Evolutionary conservation across 768 basidiomycete genomes (phyloP).

Genomic region (Xerocomellus chrysenteron): DNA sequence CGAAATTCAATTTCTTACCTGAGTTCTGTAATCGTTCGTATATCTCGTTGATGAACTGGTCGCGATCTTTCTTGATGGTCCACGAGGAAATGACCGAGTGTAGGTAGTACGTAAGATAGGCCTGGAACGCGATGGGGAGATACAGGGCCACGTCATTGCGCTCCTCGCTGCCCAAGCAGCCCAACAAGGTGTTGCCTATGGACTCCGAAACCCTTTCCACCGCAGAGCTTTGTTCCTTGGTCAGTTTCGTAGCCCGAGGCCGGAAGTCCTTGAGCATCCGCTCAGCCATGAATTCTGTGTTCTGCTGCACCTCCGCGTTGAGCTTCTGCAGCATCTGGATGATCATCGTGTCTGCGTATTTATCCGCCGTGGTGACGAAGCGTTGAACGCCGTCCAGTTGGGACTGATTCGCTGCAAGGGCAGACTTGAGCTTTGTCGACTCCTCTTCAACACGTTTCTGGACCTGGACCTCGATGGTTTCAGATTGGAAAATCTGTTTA

Average conservation of each 20-base stretch:
- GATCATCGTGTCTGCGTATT: slow-evolving; percentile 6
- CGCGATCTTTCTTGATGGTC: slow-evolving; percentile 4
- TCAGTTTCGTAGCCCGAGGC: too few species aligned
- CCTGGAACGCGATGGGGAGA: slow-evolving; percentile 13
- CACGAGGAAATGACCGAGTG: too few species aligned
- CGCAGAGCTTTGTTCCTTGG: too few species aligned
- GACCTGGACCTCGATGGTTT: too few species aligned
- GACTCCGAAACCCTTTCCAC: not conserved
- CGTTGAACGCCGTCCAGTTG: slow-evolving; percentile 3
- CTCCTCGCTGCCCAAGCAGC: not conserved
- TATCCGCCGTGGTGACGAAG: slow-evolving; percentile 7
- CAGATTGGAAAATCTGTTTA: too few species aligned
- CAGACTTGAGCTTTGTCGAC: too few species aligned
- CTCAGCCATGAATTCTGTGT: too few species aligned
- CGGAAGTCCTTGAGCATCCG: too few species aligned
- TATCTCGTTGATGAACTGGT: slow-evolving; percentile 2
- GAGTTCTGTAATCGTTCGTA: slow-evolving; percentile 6
- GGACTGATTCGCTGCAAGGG: not conserved
- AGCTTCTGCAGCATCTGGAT: slow-evolving; percentile 4
- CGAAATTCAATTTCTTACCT: not conserved
- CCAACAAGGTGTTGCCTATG: slow-evolving; percentile 1
- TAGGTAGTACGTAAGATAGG: slow-evolving; percentile 1
- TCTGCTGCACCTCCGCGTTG: too few species aligned
- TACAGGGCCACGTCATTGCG: not conserved
- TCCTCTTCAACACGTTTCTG: too few species aligned